Base-by-base conservation (phyloP, 2,329 filamentous ascomycete genomes). In the Arthrobotrys iridis region DNA sequence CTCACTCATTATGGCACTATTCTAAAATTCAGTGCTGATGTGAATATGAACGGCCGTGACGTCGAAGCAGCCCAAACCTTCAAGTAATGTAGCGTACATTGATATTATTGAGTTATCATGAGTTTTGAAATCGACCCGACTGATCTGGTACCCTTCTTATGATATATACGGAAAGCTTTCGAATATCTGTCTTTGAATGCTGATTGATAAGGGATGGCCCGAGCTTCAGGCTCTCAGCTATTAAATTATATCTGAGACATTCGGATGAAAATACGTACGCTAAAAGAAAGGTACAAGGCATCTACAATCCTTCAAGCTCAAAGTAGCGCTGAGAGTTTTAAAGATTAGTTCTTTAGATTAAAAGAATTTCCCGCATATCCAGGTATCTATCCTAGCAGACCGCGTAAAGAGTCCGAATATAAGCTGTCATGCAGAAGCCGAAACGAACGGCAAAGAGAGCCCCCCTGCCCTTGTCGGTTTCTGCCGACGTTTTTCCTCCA, bases 401-500 rank as follows among this genome's bases (percentile, higher is more conserved):
- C 15, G n/a, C 37, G 37, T 18, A 22, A 46, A 5, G 43, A 41
- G 22, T 55, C 20, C n/a, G n/a, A n/a, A n/a, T n/a, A n/a, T n/a
- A n/a, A 24, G 2, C 20, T 40, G 13, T n/a, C 24, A 58, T 41
- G 35, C 33, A 26, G 33, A 24, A 11, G 58, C 15, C 33, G 41
- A 63, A 28, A 48, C 37, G 26, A 58, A 66, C 1, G 48, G 35
- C 7, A 58, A 30, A 30, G 43, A 45, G 5, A 52, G n/a, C 10
- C 43, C 30, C 15, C 30, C 20, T 28, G 41, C 15, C 5, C 41
- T 41, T n/a, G 45, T 55, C 20, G 60, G 40, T 43, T 74, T 67
- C 15, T 74, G 67, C 48, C 62, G 62, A 13, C 26, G 48, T 52
- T 33, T 52, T 52, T 74, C 70, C 40, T 74, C 52, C 28, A 74